Percentiles rank a stretch among this genome's conserved stretches.
Evolutionary conservation across 805 yeast genomes (phyloP).

Genomic region (Candida yuanshanica): DNA sequence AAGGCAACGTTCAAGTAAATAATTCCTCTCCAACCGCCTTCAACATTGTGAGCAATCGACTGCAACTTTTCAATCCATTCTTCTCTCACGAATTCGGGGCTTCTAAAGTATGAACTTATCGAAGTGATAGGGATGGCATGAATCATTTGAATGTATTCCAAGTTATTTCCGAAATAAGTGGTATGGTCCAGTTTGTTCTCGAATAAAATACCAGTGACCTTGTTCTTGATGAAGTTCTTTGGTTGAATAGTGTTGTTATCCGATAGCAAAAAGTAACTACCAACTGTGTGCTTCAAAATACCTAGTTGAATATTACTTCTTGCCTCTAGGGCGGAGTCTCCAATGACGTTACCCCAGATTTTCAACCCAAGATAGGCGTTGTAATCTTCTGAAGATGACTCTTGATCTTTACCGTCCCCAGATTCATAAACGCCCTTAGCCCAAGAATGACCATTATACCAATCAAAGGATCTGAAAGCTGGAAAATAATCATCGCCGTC

Average conservation of each 20-base stretch:
- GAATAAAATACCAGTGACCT: conserved; percentile 67
- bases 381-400: conserved; percentile 69
- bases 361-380: conserved; percentile 66
- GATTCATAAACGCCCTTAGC: conserved; percentile 67
- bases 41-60: conserved; percentile 40
- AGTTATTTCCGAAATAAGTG: conserved; percentile 68
- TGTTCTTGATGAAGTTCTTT: conserved; percentile 47
- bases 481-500: conserved; percentile 55
- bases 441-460: conserved; percentile 76
- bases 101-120: conserved; percentile 54
- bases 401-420: conserved; percentile 76
- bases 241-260: conserved; percentile 56
- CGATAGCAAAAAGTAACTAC: conserved; percentile 46
- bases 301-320: conserved; percentile 59
- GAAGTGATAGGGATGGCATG: conserved; percentile 75
- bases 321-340: conserved; percentile 44
- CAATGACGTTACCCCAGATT: conserved; percentile 54
- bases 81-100: conserved; percentile 47
- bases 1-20: conserved; percentile 72
- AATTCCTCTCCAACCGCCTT: conserved; percentile 70
- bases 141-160: conserved; percentile 72
- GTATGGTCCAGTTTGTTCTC: conserved; percentile 71
- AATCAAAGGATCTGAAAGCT: conserved; percentile 62
- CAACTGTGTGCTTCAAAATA: conserved; percentile 48
- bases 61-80: conserved; percentile 56